phyloP scores from a whole-genome alignment of 2,329 filamentous ascomycete species.

The Ascochyta koolunga region DNA sequence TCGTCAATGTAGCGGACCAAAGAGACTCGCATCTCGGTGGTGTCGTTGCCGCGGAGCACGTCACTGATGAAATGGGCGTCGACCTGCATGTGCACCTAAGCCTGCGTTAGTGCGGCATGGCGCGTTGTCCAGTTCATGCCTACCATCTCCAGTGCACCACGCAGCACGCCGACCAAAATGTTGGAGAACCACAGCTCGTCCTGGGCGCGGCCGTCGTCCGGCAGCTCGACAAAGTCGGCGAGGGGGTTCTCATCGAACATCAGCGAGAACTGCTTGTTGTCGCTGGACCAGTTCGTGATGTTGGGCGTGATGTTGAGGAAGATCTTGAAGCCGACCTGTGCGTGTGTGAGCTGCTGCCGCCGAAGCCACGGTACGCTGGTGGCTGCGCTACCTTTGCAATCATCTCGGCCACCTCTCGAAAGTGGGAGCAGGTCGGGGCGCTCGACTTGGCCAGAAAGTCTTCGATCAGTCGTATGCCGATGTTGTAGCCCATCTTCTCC shows the following conservation, averaged over 20 bases:
- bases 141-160: conserved; percentile 95
- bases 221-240: conserved; percentile 95
- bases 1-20: conserved; percentile 95
- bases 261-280: conserved; percentile 95
- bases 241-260: conserved; percentile 97
- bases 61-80: conserved; percentile 97
- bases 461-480: conserved; percentile 92
- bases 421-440: conserved; percentile 86
- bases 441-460: conserved; percentile 97
- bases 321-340: conserved; percentile 95
- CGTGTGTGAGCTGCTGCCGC: neutral
- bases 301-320: conserved; percentile 96
- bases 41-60: conserved; percentile 88
- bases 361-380: neutral
- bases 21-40: conserved; percentile 94
- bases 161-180: conserved; percentile 89
- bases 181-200: conserved; percentile 99
- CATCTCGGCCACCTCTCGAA: conserved; percentile 95
- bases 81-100: conserved; percentile 90
- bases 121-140: neutral
- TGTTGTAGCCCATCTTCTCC: conserved; percentile 99
- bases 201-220: conserved; percentile 92
- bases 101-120: conserved; percentile 11
- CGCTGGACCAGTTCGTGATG: conserved; percentile 93
- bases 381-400: conserved; percentile 74